Percentiles rank a stretch among this genome's conserved stretches.
phyloP scores from a whole-genome alignment of 176 grass and related monocot genomes.

The Dactylis glomerata region DNA sequence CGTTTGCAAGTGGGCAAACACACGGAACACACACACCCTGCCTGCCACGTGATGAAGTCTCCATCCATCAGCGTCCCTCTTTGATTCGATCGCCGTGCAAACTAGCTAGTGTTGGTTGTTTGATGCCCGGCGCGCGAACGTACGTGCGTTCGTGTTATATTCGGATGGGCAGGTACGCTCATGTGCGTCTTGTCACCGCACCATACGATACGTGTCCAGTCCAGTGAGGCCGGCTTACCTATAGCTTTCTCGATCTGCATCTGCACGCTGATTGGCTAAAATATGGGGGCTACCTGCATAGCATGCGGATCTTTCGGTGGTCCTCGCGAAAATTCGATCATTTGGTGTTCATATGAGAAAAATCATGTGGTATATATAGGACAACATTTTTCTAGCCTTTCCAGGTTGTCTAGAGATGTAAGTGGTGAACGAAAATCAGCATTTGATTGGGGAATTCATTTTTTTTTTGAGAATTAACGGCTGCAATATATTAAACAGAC shows the following conservation, averaged over 20 bases:
- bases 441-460: no score
- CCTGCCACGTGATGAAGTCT: neutral
- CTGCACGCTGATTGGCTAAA: neutral
- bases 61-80: neutral
- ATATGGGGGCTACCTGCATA: neutral
- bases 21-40: neutral
- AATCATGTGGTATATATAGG: neutral
- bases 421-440: no score
- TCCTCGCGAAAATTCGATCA: neutral
- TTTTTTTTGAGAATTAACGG: no score
- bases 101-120: neutral
- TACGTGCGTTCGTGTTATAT: neutral
- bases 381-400: neutral
- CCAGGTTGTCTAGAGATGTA: neutral
- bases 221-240: neutral
- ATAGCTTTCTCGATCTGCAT: neutral
- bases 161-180: neutral
- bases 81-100: neutral
- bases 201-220: neutral
- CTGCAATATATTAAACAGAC: no score
- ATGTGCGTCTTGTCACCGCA: neutral
- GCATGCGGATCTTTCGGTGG: neutral
- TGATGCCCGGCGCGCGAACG: neutral
- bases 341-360: neutral
- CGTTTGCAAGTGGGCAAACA: constrained; percentile 21